A percentile compares a stretch with the other conserved stretches of the same genome.
Evolutionary conservation across 495 filamentous ascomycete species (phyloP).

Genomic region (Penicillium mononematosum): DNA sequence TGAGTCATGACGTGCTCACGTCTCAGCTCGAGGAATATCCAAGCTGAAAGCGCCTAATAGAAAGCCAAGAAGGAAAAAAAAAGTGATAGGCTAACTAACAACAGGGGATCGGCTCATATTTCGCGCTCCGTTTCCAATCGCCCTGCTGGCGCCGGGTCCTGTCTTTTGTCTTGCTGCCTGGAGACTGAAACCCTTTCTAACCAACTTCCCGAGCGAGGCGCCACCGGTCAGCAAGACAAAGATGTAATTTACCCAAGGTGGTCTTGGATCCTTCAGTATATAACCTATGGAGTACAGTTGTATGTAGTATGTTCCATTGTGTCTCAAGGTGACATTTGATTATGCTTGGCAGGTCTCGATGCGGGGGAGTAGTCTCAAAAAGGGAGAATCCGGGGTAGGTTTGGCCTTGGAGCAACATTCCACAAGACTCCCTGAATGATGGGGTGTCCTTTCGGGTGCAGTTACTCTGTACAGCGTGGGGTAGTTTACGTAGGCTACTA

Average conservation of each 20-base stretch:
- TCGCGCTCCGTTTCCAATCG: conserved; percentile 25
- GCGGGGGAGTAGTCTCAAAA: conserved; percentile 16
- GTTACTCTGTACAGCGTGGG: conserved; percentile 14
- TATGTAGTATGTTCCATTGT: background rate
- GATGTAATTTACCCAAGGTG: background rate
- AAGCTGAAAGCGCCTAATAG: background rate
- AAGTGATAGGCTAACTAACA: background rate
- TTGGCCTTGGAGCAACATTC: conserved; percentile 13
- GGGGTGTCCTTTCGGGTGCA: conserved; percentile 13
- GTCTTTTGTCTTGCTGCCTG: conserved; percentile 14
- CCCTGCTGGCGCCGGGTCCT: background rate
- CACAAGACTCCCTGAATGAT: conserved; percentile 4
- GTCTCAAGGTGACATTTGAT: conserved; percentile 22
- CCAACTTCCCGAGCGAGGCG: conserved; percentile 1
- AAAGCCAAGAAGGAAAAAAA: background rate
- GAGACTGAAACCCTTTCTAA: conserved; percentile 16
- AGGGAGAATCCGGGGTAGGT: conserved; percentile 29
- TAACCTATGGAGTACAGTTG: background rate
- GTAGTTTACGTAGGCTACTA: background rate
- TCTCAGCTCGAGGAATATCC: background rate
- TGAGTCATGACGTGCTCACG: conserved; percentile 18
- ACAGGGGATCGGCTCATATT: conserved; percentile 2
- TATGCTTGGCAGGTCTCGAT: conserved; percentile 24
- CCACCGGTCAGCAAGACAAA: conserved; percentile 1
- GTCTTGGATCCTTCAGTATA: background rate